These are phyloP conservation scores for Sporothrix brunneoviolacea DNA, from an alignment of 2,329 filamentous ascomycete species.

Conservation along the genomic window DNA sequence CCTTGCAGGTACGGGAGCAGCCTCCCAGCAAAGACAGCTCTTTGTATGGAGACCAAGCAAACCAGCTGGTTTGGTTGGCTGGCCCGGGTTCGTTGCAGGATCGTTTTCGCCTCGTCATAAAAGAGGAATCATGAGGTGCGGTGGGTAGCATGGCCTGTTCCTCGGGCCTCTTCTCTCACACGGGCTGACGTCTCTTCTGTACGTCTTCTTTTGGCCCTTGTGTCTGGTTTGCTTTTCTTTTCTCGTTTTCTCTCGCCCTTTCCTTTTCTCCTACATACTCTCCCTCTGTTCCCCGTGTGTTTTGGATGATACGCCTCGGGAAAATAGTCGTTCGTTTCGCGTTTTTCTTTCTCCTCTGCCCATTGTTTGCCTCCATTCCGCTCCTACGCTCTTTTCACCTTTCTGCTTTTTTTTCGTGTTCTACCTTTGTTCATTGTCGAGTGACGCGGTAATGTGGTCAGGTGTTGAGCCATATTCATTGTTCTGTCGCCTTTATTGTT, in stretches of 20 bases:
- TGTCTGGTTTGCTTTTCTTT: neutral
- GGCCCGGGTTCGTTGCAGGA: neutral
- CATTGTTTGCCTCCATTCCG: neutral
- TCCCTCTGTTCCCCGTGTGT: constrained; percentile 12
- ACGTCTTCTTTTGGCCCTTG: constrained; percentile 6
- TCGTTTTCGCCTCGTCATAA: constrained; percentile 1
- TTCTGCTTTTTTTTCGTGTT: constrained; percentile 13
- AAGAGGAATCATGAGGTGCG: neutral
- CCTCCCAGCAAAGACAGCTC: constrained; percentile 4
- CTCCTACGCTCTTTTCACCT: constrained; percentile 2
- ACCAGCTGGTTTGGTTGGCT: constrained; percentile 6
- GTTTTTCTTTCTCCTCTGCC: neutral
- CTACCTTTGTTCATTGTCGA: constrained; percentile 10
- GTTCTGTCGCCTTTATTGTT: constrained; percentile 3
- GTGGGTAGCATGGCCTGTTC: neutral
- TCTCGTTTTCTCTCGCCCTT: constrained; percentile 7
- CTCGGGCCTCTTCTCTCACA: constrained; percentile 5
- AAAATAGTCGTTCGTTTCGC: neutral
- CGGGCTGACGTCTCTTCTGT: constrained; percentile 8
- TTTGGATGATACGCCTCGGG: neutral
- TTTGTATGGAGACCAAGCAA: constrained; percentile 1
- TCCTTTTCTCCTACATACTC: constrained; percentile 5
- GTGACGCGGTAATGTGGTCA: constrained; percentile 5
- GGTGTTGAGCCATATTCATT: constrained; percentile 2
- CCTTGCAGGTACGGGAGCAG: neutral